Evolutionary conservation across 257 asterid genomes (phyloP).

Genomic region (Solanum piurae): DNA sequence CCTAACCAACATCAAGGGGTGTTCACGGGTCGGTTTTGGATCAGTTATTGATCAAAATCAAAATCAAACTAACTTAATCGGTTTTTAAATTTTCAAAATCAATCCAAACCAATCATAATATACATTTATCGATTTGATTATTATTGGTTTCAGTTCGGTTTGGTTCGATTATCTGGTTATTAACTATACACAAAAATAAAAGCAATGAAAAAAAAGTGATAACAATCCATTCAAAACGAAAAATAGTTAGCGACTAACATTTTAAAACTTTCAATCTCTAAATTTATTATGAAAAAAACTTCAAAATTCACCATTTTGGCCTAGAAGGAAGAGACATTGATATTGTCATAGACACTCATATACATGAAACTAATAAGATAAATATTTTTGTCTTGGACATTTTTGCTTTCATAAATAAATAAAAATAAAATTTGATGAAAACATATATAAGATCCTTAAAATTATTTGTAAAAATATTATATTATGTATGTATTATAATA

Average conservation of each 20-base stretch:
- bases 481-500: too few species aligned
- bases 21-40: neutral
- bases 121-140: too few species aligned
- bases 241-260: neutral
- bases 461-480: too few species aligned
- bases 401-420: too few species aligned
- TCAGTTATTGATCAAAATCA: too few species aligned
- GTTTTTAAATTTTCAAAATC: too few species aligned
- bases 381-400: neutral
- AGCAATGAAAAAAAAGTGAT: too few species aligned
- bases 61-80: rapidly evolving
- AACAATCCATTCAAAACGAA: neutral
- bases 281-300: neutral
- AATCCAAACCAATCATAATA: neutral
- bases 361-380: neutral
- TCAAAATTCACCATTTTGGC: neutral
- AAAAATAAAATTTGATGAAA: too few species aligned
- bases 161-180: too few species aligned
- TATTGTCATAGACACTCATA: neutral
- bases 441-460: too few species aligned
- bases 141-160: too few species aligned
- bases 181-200: too few species aligned
- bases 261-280: neutral
- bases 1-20: neutral
- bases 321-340: neutral